These are phyloP conservation scores for Vanrija pseudolonga DNA, from an alignment of 1,284 basidiomycete species.

Conservation along the genomic window DNA sequence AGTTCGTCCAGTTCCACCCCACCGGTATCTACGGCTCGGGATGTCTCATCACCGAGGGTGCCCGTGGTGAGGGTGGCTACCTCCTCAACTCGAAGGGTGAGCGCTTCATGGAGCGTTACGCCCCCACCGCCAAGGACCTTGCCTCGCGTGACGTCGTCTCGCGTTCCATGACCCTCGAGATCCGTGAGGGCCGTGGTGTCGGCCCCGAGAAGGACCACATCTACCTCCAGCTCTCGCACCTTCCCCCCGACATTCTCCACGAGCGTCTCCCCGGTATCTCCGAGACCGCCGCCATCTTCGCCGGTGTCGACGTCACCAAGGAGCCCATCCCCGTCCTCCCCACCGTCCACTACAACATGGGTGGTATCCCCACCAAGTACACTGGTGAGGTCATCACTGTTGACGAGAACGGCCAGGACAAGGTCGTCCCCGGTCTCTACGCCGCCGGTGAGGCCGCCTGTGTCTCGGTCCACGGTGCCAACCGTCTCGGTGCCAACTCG, in stretches of 20 bases:
- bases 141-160: conserved; percentile 99
- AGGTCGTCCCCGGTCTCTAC: conserved; percentile 94
- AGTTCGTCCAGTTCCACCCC: conserved; percentile 99
- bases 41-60: conserved; percentile 96
- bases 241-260: conserved; percentile 92
- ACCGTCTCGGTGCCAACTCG: conserved; percentile 99
- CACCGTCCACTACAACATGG: conserved; percentile 97
- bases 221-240: conserved; percentile 94
- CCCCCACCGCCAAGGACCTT: conserved; percentile 98
- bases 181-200: conserved; percentile 98
- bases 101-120: conserved; percentile 99
- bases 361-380: conserved; percentile 98
- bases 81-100: conserved; percentile 98
- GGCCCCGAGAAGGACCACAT: conserved; percentile 98
- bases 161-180: conserved; percentile 98
- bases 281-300: conserved; percentile 98
- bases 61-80: conserved; percentile 99
- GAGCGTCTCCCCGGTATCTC: conserved; percentile 99
- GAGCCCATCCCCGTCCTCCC: conserved; percentile 97
- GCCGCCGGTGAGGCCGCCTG: conserved; percentile 98
- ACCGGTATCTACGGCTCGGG: conserved; percentile 99
- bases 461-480: conserved; percentile 98
- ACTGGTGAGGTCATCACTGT: conserved; percentile 93
- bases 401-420: conserved; percentile 84
- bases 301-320: conserved; percentile 99